Conservation (phyloP, 331 rosid species). For the Malus hybrid region DNA sequence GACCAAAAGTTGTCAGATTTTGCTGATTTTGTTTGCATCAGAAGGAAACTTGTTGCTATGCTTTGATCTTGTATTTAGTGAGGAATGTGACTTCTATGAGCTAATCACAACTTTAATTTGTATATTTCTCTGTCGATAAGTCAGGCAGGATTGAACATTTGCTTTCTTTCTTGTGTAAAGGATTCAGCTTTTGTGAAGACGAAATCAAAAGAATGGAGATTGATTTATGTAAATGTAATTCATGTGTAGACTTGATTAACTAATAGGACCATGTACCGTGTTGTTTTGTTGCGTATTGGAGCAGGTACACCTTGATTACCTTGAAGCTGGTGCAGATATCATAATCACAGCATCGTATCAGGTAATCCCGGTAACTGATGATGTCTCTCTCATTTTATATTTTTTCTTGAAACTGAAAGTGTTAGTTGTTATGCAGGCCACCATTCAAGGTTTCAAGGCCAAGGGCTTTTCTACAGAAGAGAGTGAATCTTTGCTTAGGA, state of each 20-base stretch:
- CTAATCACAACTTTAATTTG: neutral
- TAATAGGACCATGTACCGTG: neutral
- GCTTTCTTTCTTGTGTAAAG: neutral
- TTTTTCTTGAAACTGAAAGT: neutral
- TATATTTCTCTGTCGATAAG: neutral
- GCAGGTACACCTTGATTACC: constrained; percentile 88
- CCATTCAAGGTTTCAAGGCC: constrained; percentile 78
- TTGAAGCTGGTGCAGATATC: constrained; percentile 93
- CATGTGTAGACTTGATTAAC: neutral
- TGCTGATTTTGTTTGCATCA: neutral
- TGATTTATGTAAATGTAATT: neutral
- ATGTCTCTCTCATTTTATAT: neutral
- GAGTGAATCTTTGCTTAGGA: constrained; percentile 63
- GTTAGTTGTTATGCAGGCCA: constrained; percentile 46
- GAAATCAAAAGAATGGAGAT: neutral
- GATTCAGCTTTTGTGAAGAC: neutral
- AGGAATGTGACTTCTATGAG: neutral
- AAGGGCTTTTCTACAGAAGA: constrained; percentile 62
- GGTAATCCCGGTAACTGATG: constrained; percentile 24
- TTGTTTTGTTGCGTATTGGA: constrained; percentile 10
- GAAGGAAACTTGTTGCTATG: neutral
- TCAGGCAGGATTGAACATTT: neutral
- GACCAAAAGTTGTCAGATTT: constrained; percentile 1
- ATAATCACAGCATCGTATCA: constrained; percentile 90
- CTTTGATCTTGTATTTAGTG: neutral